Base-by-base conservation (phyloP, 1,139 yeast species). In the Meyerozyma carpophila region DNA sequence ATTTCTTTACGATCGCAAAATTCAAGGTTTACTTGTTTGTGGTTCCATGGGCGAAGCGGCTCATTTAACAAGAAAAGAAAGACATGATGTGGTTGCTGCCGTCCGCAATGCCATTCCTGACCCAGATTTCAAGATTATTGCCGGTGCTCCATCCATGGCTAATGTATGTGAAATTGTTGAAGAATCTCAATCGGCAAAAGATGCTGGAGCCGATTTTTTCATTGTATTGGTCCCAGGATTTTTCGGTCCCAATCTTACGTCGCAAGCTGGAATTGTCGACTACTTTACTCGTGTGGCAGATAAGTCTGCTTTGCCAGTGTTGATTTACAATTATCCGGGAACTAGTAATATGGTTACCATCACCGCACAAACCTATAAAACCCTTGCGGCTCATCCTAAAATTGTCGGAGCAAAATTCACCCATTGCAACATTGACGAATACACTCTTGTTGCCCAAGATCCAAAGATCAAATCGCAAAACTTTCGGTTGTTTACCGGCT, bases 21-120 rank as follows among this genome's bases (percentile, higher is more conserved):
- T 76, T 48, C 55, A 58, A 42, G 81, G 81, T 20, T 59, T 71
- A 11, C 76, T 74, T 8, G 57, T 75, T 10, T 65, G 73, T 47
- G 81, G 81, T 3, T 73, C 80, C 32, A 75, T 65, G 54, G 75
- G 73, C 21, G 74, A 69, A 50, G 63, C 67, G 18, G 59, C 65
- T 14, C 70, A 68, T 48, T 51, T 61, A 52, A 65, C 67, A 3
- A 57, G 55, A 49, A 54, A 56, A 46, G 79, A 69, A 51, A 56
- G 73, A 47, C 51, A 51, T 21, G 43, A 51, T 1, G 48, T 66
- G 20, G 58, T 68, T 18, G 49, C 46, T 8, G 50, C 53, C 11
- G 39, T 58, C 10, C 57, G 54, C 43, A 47, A 51, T 11, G 66
- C 57, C 0, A 47, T 67, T 16, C 70, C 71, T 5, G 66, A 59